A percentile compares a stretch with the other conserved stretches of the same genome.
Evolutionary conservation across 2,329 filamentous ascomycete genomes (phyloP).

Genomic region (Arthrinium puccinioides): DNA sequence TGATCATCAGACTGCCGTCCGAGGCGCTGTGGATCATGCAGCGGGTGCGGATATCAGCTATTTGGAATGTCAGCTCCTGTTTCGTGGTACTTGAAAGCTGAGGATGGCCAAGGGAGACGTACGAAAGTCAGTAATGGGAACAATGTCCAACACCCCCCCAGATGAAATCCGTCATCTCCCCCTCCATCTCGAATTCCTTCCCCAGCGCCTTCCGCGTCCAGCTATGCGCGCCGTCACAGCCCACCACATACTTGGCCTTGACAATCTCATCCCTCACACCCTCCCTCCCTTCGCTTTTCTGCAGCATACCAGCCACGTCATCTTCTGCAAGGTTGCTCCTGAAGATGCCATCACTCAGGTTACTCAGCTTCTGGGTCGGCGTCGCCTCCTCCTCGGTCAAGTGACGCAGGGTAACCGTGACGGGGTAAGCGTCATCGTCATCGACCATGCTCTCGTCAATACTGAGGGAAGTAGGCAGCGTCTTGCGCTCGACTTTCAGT

Average conservation of each 20-base stretch:
- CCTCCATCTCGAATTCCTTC: conserved; percentile 40
- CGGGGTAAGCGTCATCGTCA: conserved; percentile 44
- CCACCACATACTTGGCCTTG: conserved; percentile 57
- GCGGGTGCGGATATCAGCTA: conserved; percentile 47
- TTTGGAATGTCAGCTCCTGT: neutral
- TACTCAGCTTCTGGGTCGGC: conserved; percentile 29
- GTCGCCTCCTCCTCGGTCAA: conserved; percentile 47
- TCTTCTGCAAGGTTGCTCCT: conserved; percentile 46
- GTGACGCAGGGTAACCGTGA: conserved; percentile 48
- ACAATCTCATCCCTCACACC: conserved; percentile 34
- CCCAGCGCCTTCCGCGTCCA: conserved; percentile 55
- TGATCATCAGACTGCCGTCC: conserved; percentile 55
- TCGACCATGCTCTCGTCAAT: conserved; percentile 40
- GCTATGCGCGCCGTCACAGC: conserved; percentile 61
- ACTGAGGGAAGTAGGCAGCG: conserved; percentile 43
- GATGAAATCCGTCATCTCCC: conserved; percentile 46
- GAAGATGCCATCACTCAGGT: conserved; percentile 42
- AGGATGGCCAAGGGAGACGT: conserved; percentile 5
- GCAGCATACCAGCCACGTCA: conserved; percentile 41
- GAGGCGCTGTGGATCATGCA: conserved; percentile 51
- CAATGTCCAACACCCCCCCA: conserved; percentile 38
- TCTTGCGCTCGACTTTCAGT: conserved; percentile 46
- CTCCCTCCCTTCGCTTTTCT: conserved; percentile 15
- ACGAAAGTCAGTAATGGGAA: conserved; percentile 44
- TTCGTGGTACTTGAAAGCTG: neutral